These are phyloP conservation scores for Puccinia novopanici DNA, from an alignment of 1,284 basidiomycete species.

Conservation along the genomic window DNA sequence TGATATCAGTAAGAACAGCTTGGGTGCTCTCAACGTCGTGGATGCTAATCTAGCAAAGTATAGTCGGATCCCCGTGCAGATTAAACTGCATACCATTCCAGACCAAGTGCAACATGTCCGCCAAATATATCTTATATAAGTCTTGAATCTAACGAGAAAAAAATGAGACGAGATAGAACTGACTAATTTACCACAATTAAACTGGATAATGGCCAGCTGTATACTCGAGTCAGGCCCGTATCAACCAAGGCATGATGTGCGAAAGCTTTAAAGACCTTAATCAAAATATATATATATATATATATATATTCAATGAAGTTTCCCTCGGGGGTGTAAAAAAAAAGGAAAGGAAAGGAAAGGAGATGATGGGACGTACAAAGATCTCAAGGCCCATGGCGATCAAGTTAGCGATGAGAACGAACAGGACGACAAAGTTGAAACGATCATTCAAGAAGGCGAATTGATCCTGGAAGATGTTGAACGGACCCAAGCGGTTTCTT, in stretches of 20 bases:
- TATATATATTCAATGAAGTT: no score
- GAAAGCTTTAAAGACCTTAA: conserved; percentile 46
- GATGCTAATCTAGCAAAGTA: conserved; percentile 50
- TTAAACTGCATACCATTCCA: no score
- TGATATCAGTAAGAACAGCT: conserved; percentile 24
- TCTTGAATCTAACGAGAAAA: background rate
- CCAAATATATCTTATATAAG: no score
- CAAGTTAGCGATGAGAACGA: conserved; percentile 14
- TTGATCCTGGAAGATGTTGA: conserved; percentile 2
- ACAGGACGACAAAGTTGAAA: conserved; percentile 5
- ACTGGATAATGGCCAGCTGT: conserved; percentile 27
- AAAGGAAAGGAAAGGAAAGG: no score
- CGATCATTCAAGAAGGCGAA: conserved; percentile 19
- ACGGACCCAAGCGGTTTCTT: background rate
- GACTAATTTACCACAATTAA: conserved; percentile 39
- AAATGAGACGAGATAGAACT: background rate
- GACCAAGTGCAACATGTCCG: no score
- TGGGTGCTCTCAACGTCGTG: conserved; percentile 44
- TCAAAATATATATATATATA: no score
- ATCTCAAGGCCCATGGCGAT: conserved; percentile 29
- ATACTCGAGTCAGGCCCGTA: conserved; percentile 13
- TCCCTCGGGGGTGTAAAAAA: no score
- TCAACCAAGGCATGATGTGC: conserved; percentile 31
- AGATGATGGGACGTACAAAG: conserved; percentile 2
- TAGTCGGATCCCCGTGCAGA: conserved; percentile 15